A percentile compares a stretch with the other conserved stretches of the same genome.
phyloP scores from a whole-genome alignment of 805 yeast genomes.

The Wickerhamiella cacticola region DNA sequence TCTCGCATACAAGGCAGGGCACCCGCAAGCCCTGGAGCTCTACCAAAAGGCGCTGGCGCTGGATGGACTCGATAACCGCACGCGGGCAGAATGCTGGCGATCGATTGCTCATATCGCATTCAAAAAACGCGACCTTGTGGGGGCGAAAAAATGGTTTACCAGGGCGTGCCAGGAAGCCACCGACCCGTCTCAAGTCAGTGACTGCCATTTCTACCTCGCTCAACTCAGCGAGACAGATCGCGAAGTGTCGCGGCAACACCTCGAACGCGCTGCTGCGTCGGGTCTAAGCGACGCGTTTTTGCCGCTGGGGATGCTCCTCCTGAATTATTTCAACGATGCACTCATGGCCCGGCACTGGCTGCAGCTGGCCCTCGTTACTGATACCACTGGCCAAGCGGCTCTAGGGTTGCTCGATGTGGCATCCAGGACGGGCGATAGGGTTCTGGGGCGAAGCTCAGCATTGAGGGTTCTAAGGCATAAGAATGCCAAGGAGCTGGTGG shows the following conservation, averaged over 20 bases:
- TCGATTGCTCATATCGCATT: constrained; percentile 48
- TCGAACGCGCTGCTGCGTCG: constrained; percentile 63
- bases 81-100: constrained; percentile 63
- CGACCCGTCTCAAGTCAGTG: constrained; percentile 39
- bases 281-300: constrained; percentile 71
- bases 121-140: constrained; percentile 37
- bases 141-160: constrained; percentile 49
- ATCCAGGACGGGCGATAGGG: constrained; percentile 4
- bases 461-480: constrained; percentile 13
- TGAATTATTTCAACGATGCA: constrained; percentile 58
- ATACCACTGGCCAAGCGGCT: constrained; percentile 20
- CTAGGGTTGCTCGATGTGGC: constrained; percentile 22
- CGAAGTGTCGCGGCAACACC: constrained; percentile 49
- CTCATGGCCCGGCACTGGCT: constrained; percentile 72
- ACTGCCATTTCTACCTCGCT: constrained; percentile 68
- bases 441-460: constrained; percentile 9
- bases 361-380: constrained; percentile 43
- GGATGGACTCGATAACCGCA: constrained; percentile 35
- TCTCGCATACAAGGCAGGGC: constrained; percentile 42
- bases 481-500: constrained; percentile 14
- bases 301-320: constrained; percentile 64
- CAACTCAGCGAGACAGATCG: constrained; percentile 57
- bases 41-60: constrained; percentile 46
- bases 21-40: constrained; percentile 43
- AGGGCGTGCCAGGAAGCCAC: constrained; percentile 50